Conservation (phyloP, 768 basidiomycete species). For the Cantharellus anzutake region DNA sequence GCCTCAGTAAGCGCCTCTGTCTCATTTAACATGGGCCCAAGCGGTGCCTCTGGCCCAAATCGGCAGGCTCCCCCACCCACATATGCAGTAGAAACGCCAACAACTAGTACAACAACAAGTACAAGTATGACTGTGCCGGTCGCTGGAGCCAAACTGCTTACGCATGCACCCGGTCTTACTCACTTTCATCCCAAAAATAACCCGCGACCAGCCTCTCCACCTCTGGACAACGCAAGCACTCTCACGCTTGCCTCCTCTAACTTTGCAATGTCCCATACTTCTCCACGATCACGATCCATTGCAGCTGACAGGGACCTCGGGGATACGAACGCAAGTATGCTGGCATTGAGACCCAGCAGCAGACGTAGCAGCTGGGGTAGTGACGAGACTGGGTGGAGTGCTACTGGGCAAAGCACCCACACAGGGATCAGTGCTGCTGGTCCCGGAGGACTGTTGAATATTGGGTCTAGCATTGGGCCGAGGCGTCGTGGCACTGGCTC, state of each 20-base stretch:
- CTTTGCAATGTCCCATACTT: slow-evolving; percentile 29
- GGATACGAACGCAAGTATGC: slow-evolving; percentile 72
- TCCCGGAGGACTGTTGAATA: background rate
- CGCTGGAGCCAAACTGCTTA: slow-evolving; percentile 12
- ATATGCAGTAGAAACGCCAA: slow-evolving; percentile 14
- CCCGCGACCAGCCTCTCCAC: slow-evolving; percentile 79
- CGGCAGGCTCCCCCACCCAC: background rate
- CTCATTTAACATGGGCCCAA: slow-evolving; percentile 45
- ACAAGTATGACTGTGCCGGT: background rate
- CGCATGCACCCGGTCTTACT: slow-evolving; percentile 79
- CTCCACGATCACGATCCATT: slow-evolving; percentile 1
- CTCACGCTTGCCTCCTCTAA: slow-evolving; percentile 89
- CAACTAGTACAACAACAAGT: slow-evolving; percentile 22
- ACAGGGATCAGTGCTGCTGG: background rate
- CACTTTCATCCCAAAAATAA: slow-evolving; percentile 91
- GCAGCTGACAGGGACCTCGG: slow-evolving; percentile 27
- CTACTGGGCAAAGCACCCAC: slow-evolving; percentile 14
- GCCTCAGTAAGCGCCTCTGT: slow-evolving; percentile 35
- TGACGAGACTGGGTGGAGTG: slow-evolving; percentile 76
- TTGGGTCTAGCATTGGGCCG: slow-evolving; percentile 1
- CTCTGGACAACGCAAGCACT: slow-evolving; percentile 79
- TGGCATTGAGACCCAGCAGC: slow-evolving; percentile 74
- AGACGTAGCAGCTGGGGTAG: slow-evolving; percentile 86
- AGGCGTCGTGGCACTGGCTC: background rate
- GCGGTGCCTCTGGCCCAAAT: slow-evolving; percentile 19